A percentile compares a stretch with the other conserved stretches of the same genome.
Evolutionary conservation across 2,329 filamentous ascomycete genomes (phyloP).

Genomic region (Massarina eburnea): DNA sequence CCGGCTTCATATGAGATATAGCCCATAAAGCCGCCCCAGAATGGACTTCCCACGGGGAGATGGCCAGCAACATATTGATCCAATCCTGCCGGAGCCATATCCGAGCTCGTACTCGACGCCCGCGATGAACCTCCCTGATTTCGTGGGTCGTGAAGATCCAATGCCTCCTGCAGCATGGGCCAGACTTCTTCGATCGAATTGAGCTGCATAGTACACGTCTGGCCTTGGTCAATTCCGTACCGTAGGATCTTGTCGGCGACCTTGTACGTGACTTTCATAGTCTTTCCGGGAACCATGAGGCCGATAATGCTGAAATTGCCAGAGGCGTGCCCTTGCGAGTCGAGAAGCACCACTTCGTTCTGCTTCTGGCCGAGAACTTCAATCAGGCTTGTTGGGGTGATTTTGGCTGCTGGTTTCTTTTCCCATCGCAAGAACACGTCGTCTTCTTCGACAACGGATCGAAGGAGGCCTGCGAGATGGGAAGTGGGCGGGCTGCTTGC

Average conservation of each 20-base stretch:
- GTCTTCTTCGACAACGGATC: neutral
- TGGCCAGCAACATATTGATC: neutral
- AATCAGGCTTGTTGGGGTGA: conserved; percentile 5
- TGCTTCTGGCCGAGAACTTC: conserved; percentile 7
- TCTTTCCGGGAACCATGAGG: conserved; percentile 6
- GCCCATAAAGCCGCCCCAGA: conserved; percentile 78
- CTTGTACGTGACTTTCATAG: conserved; percentile 10
- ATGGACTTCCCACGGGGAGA: conserved; percentile 48
- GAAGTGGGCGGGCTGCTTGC: neutral
- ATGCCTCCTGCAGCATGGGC: conserved; percentile 9
- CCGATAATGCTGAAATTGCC: conserved; percentile 12
- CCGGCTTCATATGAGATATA: conserved; percentile 82
- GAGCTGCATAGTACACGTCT: conserved; percentile 2
- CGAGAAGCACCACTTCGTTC: conserved; percentile 7
- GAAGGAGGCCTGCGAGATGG: conserved; percentile 1
- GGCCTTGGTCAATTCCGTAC: conserved; percentile 2
- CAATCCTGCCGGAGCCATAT: neutral
- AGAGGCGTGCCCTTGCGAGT: conserved; percentile 10
- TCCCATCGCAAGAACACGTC: conserved; percentile 1
- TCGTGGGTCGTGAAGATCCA: conserved; percentile 5
- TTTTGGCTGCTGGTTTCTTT: neutral
- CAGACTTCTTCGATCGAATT: conserved; percentile 12
- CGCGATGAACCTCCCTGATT: neutral
- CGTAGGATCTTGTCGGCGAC: conserved; percentile 7
- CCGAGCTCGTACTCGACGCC: neutral